These are phyloP conservation scores for Saccharomycopsis babjevae DNA, from an alignment of 805 yeast genomes.

Conservation along the genomic window DNA sequence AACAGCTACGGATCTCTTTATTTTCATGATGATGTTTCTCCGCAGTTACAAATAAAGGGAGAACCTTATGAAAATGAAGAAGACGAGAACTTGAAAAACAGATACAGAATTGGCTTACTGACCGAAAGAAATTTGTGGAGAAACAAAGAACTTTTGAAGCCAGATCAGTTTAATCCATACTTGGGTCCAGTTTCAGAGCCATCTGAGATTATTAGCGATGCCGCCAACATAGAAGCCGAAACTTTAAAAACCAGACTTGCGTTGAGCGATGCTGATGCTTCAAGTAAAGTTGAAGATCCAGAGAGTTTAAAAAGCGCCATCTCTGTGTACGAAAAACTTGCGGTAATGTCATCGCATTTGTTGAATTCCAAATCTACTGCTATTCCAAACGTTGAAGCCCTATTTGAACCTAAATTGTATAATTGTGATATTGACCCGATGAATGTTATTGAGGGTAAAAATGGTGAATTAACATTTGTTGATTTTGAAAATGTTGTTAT, in stretches of 20 bases:
- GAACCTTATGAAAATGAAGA: conserved; percentile 53
- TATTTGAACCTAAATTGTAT: conserved; percentile 62
- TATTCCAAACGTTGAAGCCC: conserved; percentile 51
- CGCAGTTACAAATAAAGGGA: conserved; percentile 28
- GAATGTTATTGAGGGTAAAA: conserved; percentile 53
- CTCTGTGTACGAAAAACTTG: conserved; percentile 51
- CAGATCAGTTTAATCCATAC: conserved; percentile 36
- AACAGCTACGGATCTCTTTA: conserved; percentile 74
- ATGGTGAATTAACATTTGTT: conserved; percentile 41
- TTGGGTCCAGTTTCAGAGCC: conserved; percentile 79
- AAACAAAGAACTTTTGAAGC: conserved; percentile 45
- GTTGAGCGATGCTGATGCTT: conserved; percentile 43
- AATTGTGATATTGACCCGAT: conserved; percentile 87
- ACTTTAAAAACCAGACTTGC: conserved; percentile 44
- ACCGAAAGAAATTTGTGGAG: conserved; percentile 73
- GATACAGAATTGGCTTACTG: conserved; percentile 91
- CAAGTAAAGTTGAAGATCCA: conserved; percentile 30
- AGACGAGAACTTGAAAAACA: conserved; percentile 39
- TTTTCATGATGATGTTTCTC: conserved; percentile 58
- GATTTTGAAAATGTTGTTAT: conserved; percentile 79
- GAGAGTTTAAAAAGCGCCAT: conserved; percentile 39
- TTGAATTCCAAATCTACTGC: conserved; percentile 38
- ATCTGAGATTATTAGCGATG: conserved; percentile 48
- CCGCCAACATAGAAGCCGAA: conserved; percentile 60
- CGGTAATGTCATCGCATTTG: conserved; percentile 45